phyloP scores from a whole-genome alignment of 306 rosid genomes.

The Cucumis sativus region Cucumber_9930_V3 NC_026658.2:4416501-4417000 shows the following conservation, averaged over 20 bases:
- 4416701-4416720: conserved; percentile 57
- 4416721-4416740: conserved; percentile 40
- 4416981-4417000: too few relatives aligned
- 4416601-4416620: conserved; percentile 1
- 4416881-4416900: too few relatives aligned
- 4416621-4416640: conserved; percentile 3
- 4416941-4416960: too few relatives aligned
- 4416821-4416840: too few relatives aligned
- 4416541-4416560: conserved; percentile 58
- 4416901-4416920: too few relatives aligned
- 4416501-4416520: conserved; percentile 40
- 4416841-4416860: not conserved
- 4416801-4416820: not conserved
- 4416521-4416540: conserved; percentile 32
- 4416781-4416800: not conserved
- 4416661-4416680: conserved; percentile 16
- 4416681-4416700: conserved; percentile 39
- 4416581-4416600: conserved; percentile 4
- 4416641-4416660: not conserved
- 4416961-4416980: too few relatives aligned
- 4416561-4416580: conserved; percentile 56
- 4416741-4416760: conserved; percentile 40
- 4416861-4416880: too few relatives aligned
- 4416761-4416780: not conserved
- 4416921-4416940: too few relatives aligned